These are phyloP conservation scores for Mentha longifolia DNA, from an alignment of 257 asterid genomes.

Conservation along the genomic window DNA sequence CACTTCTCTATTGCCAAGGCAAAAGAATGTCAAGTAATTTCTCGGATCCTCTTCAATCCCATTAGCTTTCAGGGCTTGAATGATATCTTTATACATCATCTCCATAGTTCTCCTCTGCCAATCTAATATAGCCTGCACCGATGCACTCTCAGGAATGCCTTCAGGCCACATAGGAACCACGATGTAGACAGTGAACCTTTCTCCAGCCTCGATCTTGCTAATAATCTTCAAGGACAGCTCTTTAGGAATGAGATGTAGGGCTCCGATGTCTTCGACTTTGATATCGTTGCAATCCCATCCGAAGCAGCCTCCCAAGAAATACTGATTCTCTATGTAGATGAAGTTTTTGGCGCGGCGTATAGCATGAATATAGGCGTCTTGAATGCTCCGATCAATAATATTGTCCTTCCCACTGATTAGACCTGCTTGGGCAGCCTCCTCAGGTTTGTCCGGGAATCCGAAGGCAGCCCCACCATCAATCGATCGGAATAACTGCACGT, in stretches of 20 bases:
- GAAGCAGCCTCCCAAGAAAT: slow-evolving; percentile 75
- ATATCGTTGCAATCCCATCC: slow-evolving; percentile 73
- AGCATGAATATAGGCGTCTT: slow-evolving; percentile 91
- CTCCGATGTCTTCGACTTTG: slow-evolving; percentile 88
- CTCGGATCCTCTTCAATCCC: slow-evolving; percentile 86
- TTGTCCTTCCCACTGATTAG: slow-evolving; percentile 90
- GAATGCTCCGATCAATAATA: slow-evolving; percentile 88
- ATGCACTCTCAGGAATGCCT: slow-evolving; percentile 90
- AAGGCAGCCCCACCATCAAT: slow-evolving; percentile 98
- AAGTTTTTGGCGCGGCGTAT: slow-evolving; percentile 89
- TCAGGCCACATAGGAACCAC: slow-evolving; percentile 99
- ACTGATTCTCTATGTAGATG: slow-evolving; percentile 90
- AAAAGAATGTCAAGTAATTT: slow-evolving; percentile 83
- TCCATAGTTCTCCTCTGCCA: slow-evolving; percentile 96
- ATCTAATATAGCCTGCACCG: slow-evolving; percentile 93
- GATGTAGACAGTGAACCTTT: slow-evolving; percentile 79
- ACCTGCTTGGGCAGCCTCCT: slow-evolving; percentile 80
- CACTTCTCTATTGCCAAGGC: slow-evolving; percentile 87
- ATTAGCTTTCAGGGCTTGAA: slow-evolving; percentile 76
- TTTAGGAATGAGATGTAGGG: slow-evolving; percentile 79
- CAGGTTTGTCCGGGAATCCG: slow-evolving; percentile 86
- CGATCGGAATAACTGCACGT: slow-evolving; percentile 85
- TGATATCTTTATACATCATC: slow-evolving; percentile 87
- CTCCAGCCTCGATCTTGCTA: slow-evolving; percentile 93
- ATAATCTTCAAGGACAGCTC: slow-evolving; percentile 87